Percentiles rank a stretch among this genome's conserved stretches.
These are phyloP conservation scores for Fusarium armeniacum DNA, from an alignment of 2,329 filamentous ascomycete species.

Conservation along the genomic window DNA sequence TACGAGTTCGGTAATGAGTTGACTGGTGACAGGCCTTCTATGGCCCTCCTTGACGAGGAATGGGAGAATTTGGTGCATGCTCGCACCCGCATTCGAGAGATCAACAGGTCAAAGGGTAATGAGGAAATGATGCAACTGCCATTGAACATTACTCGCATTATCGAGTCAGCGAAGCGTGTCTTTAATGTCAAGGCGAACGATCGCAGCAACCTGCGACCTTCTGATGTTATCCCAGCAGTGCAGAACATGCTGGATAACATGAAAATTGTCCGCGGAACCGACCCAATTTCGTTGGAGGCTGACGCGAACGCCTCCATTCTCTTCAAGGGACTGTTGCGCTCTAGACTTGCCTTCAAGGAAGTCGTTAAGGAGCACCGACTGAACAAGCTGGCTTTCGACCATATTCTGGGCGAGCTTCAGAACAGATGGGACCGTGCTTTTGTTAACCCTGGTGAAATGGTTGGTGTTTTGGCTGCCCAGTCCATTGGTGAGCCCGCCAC, in stretches of 20 bases:
- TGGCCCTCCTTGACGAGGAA: conserved; percentile 88
- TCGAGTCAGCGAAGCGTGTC: conserved; percentile 88
- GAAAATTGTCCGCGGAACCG: conserved; percentile 86
- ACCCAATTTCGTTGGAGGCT: conserved; percentile 86
- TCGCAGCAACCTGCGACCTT: conserved; percentile 89
- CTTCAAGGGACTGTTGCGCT: conserved; percentile 92
- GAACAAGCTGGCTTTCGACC: conserved; percentile 92
- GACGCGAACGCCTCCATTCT: conserved; percentile 89
- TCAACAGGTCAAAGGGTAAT: conserved; percentile 77
- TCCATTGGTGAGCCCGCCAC: conserved; percentile 99
- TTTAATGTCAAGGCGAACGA: conserved; percentile 90
- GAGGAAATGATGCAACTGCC: conserved; percentile 92
- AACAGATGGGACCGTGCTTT: conserved; percentile 87
- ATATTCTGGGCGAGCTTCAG: conserved; percentile 91
- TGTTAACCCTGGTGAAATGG: conserved; percentile 97
- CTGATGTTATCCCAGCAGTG: conserved; percentile 86
- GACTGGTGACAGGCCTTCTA: conserved; percentile 86
- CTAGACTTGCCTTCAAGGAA: conserved; percentile 91
- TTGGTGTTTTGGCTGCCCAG: conserved; percentile 95
- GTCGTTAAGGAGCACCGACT: conserved; percentile 87
- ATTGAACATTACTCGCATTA: conserved; percentile 90
- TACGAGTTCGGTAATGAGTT: conserved; percentile 88
- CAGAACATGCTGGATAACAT: conserved; percentile 81
- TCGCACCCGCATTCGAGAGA: conserved; percentile 78
- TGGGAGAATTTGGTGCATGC: conserved; percentile 84